Percentiles rank a stretch among this genome's conserved stretches.
Evolutionary conservation across 2,329 filamentous ascomycete species (phyloP).

Genomic region (Diaporthe nobilis): DNA sequence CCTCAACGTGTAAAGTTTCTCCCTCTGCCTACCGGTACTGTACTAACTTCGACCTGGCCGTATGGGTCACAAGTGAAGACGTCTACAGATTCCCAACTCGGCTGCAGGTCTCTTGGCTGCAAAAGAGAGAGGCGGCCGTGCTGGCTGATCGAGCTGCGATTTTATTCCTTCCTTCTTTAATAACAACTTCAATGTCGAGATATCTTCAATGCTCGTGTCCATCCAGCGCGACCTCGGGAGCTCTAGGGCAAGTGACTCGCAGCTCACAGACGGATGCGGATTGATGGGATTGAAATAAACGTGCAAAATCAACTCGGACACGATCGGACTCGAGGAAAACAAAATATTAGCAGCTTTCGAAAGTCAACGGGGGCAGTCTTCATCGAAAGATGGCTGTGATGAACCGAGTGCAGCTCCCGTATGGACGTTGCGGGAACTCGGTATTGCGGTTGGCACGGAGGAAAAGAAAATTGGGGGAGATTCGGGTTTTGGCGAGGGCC

Average conservation of each 20-base stretch:
- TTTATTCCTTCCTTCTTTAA: neutral
- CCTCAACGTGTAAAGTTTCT: constrained; percentile 33
- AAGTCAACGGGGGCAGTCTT: neutral
- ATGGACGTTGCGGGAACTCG: neutral
- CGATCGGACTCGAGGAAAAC: neutral
- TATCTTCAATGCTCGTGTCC: neutral
- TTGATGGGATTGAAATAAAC: neutral
- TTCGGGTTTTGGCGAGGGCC: constrained; percentile 22
- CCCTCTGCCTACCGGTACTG: neutral
- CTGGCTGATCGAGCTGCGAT: neutral
- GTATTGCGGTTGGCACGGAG: neutral
- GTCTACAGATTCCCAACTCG: neutral
- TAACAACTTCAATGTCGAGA: neutral
- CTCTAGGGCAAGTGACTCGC: neutral
- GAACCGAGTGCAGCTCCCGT: neutral
- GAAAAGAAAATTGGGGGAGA: constrained; percentile 21
- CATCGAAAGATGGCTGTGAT: neutral
- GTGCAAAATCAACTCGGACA: neutral
- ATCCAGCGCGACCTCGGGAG: too few species aligned
- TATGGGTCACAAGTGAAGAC: neutral
- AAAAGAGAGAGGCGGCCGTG: too few species aligned
- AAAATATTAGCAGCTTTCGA: too few species aligned
- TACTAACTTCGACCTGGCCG: neutral
- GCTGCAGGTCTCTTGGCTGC: neutral
- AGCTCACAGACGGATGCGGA: too few species aligned